Evolutionary conservation across 2,329 filamentous ascomycete genomes (phyloP), one percentile per base, ranked within the genome.

Genomic region (Colletotrichum noveboracense): DNA sequence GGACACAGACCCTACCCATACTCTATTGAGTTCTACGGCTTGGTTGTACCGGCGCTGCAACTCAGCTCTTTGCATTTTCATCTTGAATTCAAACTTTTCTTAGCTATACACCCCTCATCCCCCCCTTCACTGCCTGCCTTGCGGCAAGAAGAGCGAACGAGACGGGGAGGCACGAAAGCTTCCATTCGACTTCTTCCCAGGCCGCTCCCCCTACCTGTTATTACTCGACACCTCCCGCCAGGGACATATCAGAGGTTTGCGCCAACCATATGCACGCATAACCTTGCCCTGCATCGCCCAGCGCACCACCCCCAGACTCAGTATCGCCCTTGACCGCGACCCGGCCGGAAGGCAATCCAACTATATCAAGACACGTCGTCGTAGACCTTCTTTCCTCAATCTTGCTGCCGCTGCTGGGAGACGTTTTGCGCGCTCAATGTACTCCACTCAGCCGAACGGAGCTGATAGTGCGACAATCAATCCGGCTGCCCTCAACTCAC

Each of bases 391-490:
- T 85, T 82, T 81, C 83, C 77, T 83, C 80, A 80, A 82, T 80
- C 79, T 80, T 81, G 80, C 80, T 78, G 81, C 80, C 82, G 80
- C 81, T 78, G 81, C 80, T 80, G 80, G 81, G 80, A 80, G 81
- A 80, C 80, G 81, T 82, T 83, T 81, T 82, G 70, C 66, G 71
- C 75, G 71, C 68, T 72, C 75, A 66, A 89, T 90, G 88, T 90
- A 90, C 88, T 89, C 91, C 84, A 88, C 90, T 85, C 89, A 91
- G 86, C 90, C 93, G 85, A 93, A 93, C 89, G 92, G 92, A 86
- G 94, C 94, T 91, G 94, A 95, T 85, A 94, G 94, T 89, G 94
- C 94, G 84, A 97, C 95, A 83, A 97, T 98, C 89, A 95, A 97
- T 89, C 95, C 95, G 84, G 95, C 95, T 82, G 94, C 94, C 78